Evolutionary conservation across 2,329 filamentous ascomycete genomes (phyloP), one percentile per base, ranked within the genome.

Genomic region (Pyrenophora tritici-repentis): DNA sequence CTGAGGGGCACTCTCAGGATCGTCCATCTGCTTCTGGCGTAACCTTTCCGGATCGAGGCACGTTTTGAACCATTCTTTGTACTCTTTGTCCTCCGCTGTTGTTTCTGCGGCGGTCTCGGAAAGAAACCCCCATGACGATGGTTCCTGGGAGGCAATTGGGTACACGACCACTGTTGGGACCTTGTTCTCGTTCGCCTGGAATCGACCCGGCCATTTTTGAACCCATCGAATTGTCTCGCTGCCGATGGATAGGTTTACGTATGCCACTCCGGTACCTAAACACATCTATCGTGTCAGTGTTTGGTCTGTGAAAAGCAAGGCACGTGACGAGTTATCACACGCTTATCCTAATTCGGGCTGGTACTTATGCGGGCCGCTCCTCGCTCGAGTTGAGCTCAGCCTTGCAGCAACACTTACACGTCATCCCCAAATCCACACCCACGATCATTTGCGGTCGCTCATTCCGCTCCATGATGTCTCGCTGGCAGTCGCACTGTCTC

Each of bases 51-150:
- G 70, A 45, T 83, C 81, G 12, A 83, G 74, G 56, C 78, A 82
- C 53, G 81, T 81, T 59, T 84, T 83, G 74, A 84, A 83, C 74
- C 81, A 81, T 47, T 83, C 79, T 6, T 73, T 71, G 33, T 71
- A 66, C 12, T 74, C 72, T 32, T 76, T 76, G 17, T 79, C 74
- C 13, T 79, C 73, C 7, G 81, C 78, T 14, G 60, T 66, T 8
- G 56, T 59, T 40, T 73, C 72, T 18, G 61, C 57, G 5, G 61
- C 53, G 2, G 65, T 71, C 20, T 78, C 76, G 34, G 80, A 83
- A 22, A 79, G 69, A 56, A 80, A 83, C 0, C 81, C 81, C 81
- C 81, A 83, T 0, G 78, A 80, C 0, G 78, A 78, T 5, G 81
- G 67, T 2, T 55, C 51, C 1, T 36, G 20, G 1, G 42, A 38